Base-by-base conservation (phyloP, 352 stramenopile genomes). In the Phytophthora parvispora region DNA sequence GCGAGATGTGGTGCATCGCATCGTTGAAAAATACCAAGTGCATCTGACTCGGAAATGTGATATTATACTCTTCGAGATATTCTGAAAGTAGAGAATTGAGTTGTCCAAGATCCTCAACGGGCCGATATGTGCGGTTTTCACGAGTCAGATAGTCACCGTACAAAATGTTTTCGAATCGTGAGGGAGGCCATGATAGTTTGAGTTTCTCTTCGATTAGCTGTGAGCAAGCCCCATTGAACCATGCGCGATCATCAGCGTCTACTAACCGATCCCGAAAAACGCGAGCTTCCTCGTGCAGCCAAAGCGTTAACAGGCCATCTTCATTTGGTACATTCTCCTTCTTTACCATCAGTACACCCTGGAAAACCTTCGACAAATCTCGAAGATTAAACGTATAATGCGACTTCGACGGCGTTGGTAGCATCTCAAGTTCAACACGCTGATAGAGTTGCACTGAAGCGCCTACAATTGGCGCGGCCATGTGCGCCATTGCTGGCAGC, bases 1-100 rank as follows among this genome's bases (percentile, higher is more conserved):
- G 86, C 3, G 89, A 97, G 25, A 99, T 94, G 66, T 99, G 97
- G 31, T 97, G 84, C 57, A 99, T 96, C 0, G 96, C 96, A 64
- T 99, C 96, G 32, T 88, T 90, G 69, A 99, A 99, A 69, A 99
- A 98, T 15, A 99, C 95, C 28, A 99, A 74, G 67, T 98, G 87
- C 94, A 99, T 99, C 38, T 96, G 88, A 40, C 81, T 96, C 13
- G 94, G 86, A 60, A 97, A 98, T 24, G 89, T 97, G 59, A 98
- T 90, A 68, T 99, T 99, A 71, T 98, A 99, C 77, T 99, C 95
- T 64, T 99, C 95, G 6, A 99, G 60, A 60, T 97, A 97, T 61
- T 98, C 91, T 43, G 85, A 74, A 3, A 98, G 74, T n/a, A 98
- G 67, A 2, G 72, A 77, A 48, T 95, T 88, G 2, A 97, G 65